Evolutionary conservation across 2,329 filamentous ascomycete genomes (phyloP).

Genomic region (Penicillium sp.): DNA sequence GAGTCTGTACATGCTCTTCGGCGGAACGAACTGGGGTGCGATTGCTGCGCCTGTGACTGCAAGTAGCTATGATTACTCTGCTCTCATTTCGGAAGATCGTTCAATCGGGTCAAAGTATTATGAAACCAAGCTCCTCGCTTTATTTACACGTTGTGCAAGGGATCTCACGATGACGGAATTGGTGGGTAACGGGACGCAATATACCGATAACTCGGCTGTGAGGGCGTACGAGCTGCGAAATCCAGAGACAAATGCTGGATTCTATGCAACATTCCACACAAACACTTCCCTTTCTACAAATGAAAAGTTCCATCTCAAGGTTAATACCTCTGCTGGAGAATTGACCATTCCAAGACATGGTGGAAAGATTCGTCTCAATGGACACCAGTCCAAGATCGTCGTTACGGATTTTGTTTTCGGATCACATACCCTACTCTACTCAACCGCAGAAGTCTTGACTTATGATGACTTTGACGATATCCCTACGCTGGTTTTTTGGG

Average conservation of each 20-base stretch:
- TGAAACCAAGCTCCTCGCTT: conserved; percentile 58
- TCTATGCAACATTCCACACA: conserved; percentile 57
- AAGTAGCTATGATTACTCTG: conserved; percentile 61
- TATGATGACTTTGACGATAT: conserved; percentile 48
- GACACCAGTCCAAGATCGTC: conserved; percentile 59
- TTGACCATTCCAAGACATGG: conserved; percentile 53
- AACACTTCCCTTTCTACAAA: conserved; percentile 50
- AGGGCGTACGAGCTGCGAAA: conserved; percentile 56
- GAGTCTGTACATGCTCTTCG: conserved; percentile 62
- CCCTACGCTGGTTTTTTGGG: conserved; percentile 50
- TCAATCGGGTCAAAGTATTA: conserved; percentile 57
- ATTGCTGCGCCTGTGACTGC: conserved; percentile 55
- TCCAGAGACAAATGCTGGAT: conserved; percentile 53
- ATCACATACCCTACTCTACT: conserved; percentile 50
- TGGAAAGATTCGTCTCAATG: conserved; percentile 51
- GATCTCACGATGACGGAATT: conserved; percentile 55
- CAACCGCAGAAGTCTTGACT: conserved; percentile 53
- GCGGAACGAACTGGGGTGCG: conserved; percentile 61
- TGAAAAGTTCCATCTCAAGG: conserved; percentile 52
- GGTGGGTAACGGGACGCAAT: conserved; percentile 46
- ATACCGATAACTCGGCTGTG: conserved; percentile 51
- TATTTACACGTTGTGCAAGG: conserved; percentile 56
- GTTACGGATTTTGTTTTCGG: conserved; percentile 58
- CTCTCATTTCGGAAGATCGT: conserved; percentile 57
- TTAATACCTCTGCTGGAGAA: conserved; percentile 54